Percentiles rank a stretch among this genome's conserved stretches.
Conservation (phyloP, 257 asterid species). For the Nicotiana tomentosiformis region DNA sequence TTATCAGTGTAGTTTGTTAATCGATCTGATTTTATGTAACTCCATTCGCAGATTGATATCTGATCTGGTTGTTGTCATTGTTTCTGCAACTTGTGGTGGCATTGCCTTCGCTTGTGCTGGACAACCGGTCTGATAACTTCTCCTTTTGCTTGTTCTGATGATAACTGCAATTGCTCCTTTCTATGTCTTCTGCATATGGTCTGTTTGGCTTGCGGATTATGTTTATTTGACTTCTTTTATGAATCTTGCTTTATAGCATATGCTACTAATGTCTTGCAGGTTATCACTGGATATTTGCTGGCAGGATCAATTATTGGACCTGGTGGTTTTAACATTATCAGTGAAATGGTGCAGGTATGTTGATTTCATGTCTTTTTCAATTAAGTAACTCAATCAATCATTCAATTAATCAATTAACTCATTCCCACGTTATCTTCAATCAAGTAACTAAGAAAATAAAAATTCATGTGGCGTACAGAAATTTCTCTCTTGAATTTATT, state of each 20-base stretch:
- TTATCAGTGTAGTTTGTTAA: background rate
- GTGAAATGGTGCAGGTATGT: slow-evolving; percentile 86
- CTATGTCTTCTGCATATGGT: slow-evolving; percentile 4
- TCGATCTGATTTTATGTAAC: background rate
- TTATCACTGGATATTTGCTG: slow-evolving; percentile 75
- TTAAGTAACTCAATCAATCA: background rate
- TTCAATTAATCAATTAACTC: background rate
- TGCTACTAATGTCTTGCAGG: slow-evolving; percentile 39
- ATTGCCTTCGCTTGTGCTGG: slow-evolving; percentile 84
- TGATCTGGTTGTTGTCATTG: slow-evolving; percentile 80
- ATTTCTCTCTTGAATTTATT: background rate
- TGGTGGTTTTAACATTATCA: slow-evolving; percentile 76
- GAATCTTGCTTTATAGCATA: slow-evolving; percentile 9
- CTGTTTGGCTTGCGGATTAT: slow-evolving; percentile 9
- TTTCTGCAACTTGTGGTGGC: slow-evolving; percentile 92
- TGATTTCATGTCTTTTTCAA: slow-evolving; percentile 11
- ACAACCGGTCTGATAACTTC: slow-evolving; percentile 59
- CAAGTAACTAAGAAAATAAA: background rate
- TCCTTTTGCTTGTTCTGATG: slow-evolving; percentile 5
- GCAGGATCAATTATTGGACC: slow-evolving; percentile 90
- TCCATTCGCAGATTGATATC: slow-evolving; percentile 54
- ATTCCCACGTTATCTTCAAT: background rate
- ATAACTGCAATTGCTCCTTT: background rate
- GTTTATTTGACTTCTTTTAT: slow-evolving; percentile 10
- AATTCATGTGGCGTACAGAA: background rate